Conservation (phyloP, 2,329 filamentous ascomycete species). For the Diaporthe citri region DNA sequence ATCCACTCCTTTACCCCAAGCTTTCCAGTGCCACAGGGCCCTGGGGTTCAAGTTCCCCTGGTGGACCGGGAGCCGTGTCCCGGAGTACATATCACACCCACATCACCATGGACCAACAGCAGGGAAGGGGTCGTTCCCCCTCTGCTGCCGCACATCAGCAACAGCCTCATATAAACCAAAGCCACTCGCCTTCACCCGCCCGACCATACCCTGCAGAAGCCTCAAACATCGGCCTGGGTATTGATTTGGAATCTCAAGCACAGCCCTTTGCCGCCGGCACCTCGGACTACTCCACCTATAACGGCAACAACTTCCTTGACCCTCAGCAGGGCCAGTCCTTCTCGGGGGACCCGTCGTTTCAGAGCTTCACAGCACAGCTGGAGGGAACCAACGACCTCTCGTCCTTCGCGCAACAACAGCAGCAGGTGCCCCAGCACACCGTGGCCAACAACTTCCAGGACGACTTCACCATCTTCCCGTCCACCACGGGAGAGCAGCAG, state of each 20-base stretch:
- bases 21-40: constrained; percentile 27
- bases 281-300: constrained; percentile 61
- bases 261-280: constrained; percentile 56
- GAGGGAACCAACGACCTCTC: constrained; percentile 54
- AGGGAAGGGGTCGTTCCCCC: constrained; percentile 70
- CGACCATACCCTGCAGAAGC: constrained; percentile 59
- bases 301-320: constrained; percentile 60
- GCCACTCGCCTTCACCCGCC: constrained; percentile 66
- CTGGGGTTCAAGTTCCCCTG: constrained; percentile 32
- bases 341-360: constrained; percentile 54
- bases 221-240: constrained; percentile 65
- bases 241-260: constrained; percentile 67
- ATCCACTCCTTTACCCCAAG: constrained; percentile 8
- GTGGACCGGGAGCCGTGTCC: constrained; percentile 33
- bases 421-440: constrained; percentile 59
- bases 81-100: constrained; percentile 48
- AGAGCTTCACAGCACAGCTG: constrained; percentile 59
- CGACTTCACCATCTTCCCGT: constrained; percentile 75
- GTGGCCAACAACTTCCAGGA: constrained; percentile 65
- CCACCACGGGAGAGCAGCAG: constrained; percentile 64
- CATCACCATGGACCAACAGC: constrained; percentile 65
- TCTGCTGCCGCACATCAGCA: constrained; percentile 69
- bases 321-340: constrained; percentile 60
- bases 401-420: constrained; percentile 58
- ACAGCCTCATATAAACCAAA: constrained; percentile 74